Base-by-base conservation (phyloP, 2,329 filamentous ascomycete genomes). In the Pezicula rhizophila region DNA sequence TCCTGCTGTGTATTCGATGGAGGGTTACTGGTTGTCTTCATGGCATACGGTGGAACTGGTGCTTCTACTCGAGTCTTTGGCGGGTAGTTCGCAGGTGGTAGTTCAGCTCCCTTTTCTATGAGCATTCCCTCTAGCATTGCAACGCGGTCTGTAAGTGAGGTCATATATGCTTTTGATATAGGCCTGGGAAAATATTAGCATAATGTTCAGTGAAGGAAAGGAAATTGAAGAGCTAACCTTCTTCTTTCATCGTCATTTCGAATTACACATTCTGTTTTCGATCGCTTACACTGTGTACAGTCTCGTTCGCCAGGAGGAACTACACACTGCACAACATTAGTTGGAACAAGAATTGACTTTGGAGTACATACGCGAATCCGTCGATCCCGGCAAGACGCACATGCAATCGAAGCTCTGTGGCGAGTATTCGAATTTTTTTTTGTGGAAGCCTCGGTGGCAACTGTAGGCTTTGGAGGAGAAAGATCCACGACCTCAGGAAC, bases 91-190 rank as follows among this genome's bases (percentile, higher is more conserved):
- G 75, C 73, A 12, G 74, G 73, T 8, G 77, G 76, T 18, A 72
- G 69, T 2, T 68, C 66, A 15, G 74, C 68, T 44, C 76, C 76
- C 31, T 68, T 70, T 35, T 78, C 73, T 48, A 70, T 59, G 4
- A 80, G 68, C 70, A 79, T 69, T 14, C 63, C 63, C 62, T 80
- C 77, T 1, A 80, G 66, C 51, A 79, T 54, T 7, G 69, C 65
- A 39, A 79, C 76, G 4, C 77, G 70, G 20, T 76, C 74, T n/a
- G 75, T 76, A 10, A 80, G 65, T 1, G 75, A 79, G 37, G 72
- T 74, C 70, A 78, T 78, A 61, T 79, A 80, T 46, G 77, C 77
- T 59, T 78, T 75, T 17, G 76, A 79, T 31, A 79, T 78, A 7
- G 77, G 77, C 34, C 76, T 79, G 40, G 26, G 45, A 31, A 47